Percentiles rank a stretch among this genome's conserved stretches.
Evolutionary conservation across 1,139 yeast species (phyloP).

Genomic region (Diutina sp.): DNA sequence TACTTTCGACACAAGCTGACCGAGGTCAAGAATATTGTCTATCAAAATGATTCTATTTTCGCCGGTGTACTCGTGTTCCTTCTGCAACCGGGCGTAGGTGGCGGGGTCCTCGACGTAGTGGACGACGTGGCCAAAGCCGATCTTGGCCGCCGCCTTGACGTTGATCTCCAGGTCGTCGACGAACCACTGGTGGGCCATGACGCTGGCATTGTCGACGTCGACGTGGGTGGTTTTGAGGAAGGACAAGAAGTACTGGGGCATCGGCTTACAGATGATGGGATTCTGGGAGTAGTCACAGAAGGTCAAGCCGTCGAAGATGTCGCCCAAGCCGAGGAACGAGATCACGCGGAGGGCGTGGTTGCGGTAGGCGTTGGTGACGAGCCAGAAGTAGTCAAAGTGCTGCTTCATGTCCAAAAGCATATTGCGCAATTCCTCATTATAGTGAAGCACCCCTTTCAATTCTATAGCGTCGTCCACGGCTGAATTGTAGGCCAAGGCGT

Average conservation of each 20-base stretch:
- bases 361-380: conserved; percentile 79
- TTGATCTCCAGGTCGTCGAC: conserved; percentile 63
- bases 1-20: not conserved
- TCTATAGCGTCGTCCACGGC: conserved; percentile 91
- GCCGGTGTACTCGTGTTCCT: conserved; percentile 23
- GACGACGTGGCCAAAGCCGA: conserved; percentile 21
- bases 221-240: conserved; percentile 30
- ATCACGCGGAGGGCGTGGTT: conserved; percentile 40
- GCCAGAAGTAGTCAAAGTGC: conserved; percentile 44
- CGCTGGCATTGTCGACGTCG: not conserved
- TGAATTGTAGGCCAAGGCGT: conserved; percentile 78
- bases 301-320: conserved; percentile 52
- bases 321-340: conserved; percentile 46
- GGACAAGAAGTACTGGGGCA: conserved; percentile 37
- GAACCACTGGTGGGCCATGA: not conserved
- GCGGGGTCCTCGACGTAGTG: conserved; percentile 5
- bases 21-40: not conserved
- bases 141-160: not conserved
- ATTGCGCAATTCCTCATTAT: conserved; percentile 40
- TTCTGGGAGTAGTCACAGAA: conserved; percentile 67
- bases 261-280: conserved; percentile 82
- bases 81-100: conserved; percentile 21
- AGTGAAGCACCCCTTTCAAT: conserved; percentile 57
- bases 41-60: conserved; percentile 8
- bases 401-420: conserved; percentile 31